Evolutionary conservation across 208 protist genomes (phyloP).

Genomic region (Trypanosoma rangeli): DNA sequence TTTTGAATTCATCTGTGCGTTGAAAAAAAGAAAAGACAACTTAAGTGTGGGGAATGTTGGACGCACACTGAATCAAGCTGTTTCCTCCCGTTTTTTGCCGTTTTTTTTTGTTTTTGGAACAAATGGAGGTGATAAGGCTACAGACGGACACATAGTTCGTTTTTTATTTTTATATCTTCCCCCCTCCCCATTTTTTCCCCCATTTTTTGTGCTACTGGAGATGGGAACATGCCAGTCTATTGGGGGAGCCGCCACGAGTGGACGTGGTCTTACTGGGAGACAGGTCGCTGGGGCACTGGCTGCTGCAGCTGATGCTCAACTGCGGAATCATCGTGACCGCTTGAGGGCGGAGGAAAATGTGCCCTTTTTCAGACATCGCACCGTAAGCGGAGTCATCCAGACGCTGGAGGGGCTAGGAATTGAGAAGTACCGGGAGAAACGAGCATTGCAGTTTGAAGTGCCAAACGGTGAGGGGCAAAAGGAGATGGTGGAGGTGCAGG

Average conservation of each 20-base stretch:
- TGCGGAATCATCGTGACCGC: conserved; percentile 26
- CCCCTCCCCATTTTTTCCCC: conserved; percentile 25
- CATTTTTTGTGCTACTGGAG: conserved; percentile 19
- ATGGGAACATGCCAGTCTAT: conserved; percentile 33
- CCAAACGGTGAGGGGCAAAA: conserved; percentile 15
- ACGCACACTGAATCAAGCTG: too few relatives aligned
- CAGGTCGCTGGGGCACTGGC: conserved; percentile 64
- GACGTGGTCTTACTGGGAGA: conserved; percentile 54
- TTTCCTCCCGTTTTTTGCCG: not conserved
- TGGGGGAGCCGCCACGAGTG: conserved; percentile 68
- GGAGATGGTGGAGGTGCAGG: conserved; percentile 49
- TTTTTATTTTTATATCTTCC: not conserved
- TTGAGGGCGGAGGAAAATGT: not conserved
- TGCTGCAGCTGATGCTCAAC: conserved; percentile 23
- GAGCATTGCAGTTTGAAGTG: conserved; percentile 27
- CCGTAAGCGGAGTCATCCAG: conserved; percentile 14
- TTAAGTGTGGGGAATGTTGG: conserved; percentile 44
- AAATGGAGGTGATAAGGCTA: not conserved
- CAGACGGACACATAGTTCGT: too few relatives aligned
- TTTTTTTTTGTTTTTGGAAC: not conserved
- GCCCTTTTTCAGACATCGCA: not conserved
- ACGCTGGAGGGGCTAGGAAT: conserved; percentile 23
- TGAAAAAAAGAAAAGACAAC: too few relatives aligned
- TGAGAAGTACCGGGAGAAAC: conserved; percentile 31
- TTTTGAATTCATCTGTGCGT: too few relatives aligned